A percentile compares a stretch with the other conserved stretches of the same genome.
Evolutionary conservation across 352 stramenopile species (phyloP).

Genomic region (Phytopythium sindhum): DNA sequence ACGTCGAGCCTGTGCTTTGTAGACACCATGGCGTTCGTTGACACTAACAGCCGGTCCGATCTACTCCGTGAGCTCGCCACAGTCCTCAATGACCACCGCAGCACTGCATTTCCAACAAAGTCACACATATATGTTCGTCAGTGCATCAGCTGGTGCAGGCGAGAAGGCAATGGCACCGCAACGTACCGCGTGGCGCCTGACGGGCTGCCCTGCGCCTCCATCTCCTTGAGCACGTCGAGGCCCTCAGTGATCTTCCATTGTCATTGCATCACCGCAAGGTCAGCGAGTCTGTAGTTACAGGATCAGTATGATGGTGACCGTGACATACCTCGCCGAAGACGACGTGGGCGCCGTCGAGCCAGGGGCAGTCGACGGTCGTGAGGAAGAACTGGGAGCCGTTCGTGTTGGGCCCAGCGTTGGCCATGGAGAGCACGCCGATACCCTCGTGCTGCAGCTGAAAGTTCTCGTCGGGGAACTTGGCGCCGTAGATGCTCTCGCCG

Average conservation of each 20-base stretch:
- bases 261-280: neutral
- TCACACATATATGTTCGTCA: neutral
- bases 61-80: slow-evolving; percentile 87
- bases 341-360: slow-evolving; percentile 87
- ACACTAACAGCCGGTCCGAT: neutral
- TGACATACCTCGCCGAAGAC: slow-evolving; percentile 91
- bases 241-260: slow-evolving; percentile 77
- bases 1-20: neutral
- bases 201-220: slow-evolving; percentile 93
- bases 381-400: slow-evolving; percentile 99
- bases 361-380: slow-evolving; percentile 89
- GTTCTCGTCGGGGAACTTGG: slow-evolving; percentile 95
- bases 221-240: slow-evolving; percentile 94
- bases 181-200: slow-evolving; percentile 88
- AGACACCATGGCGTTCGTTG: neutral
- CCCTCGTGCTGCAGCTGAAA: slow-evolving; percentile 93
- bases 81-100: slow-evolving; percentile 94
- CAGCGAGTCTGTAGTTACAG: neutral
- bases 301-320: neutral
- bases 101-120: slow-evolving; percentile 20
- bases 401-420: slow-evolving; percentile 95
- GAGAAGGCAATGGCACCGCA: neutral
- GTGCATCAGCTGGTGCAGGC: no score
- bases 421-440: slow-evolving; percentile 93
- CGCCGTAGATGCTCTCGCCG: slow-evolving; percentile 93